A percentile compares a stretch with the other conserved stretches of the same genome.
Evolutionary conservation across 1,139 yeast species (phyloP).

Genomic region (Yamadazyma blattariae): DNA sequence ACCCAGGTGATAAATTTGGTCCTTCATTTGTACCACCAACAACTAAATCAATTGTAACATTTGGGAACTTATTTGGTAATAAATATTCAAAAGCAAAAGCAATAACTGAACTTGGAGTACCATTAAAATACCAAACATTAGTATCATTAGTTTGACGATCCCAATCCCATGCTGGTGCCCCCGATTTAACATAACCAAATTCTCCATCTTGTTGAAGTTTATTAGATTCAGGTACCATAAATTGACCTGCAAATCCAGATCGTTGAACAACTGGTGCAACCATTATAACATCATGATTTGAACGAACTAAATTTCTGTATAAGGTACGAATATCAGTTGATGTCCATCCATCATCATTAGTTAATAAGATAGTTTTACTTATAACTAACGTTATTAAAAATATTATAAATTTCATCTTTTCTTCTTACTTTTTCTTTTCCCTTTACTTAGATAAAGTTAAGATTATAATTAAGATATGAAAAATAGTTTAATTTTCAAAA

Average conservation of each 20-base stretch:
- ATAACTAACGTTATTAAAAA: background rate
- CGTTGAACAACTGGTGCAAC: conserved; percentile 33
- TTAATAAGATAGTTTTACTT: conserved; percentile 25
- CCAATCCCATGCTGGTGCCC: conserved; percentile 49
- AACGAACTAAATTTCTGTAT: conserved; percentile 25
- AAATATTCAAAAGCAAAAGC: conserved; percentile 40
- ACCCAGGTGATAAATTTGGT: conserved; percentile 34
- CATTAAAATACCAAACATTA: conserved; percentile 46
- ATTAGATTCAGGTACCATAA: conserved; percentile 23
- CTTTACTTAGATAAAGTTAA: too few species aligned
- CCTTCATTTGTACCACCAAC: conserved; percentile 50
- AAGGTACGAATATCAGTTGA: conserved; percentile 33
- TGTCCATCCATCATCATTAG: conserved; percentile 33
- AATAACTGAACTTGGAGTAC: conserved; percentile 43
- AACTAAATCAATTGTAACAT: conserved; percentile 37
- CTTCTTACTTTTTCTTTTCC: too few species aligned
- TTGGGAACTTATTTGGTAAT: conserved; percentile 30
- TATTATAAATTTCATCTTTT: background rate
- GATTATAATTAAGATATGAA: too few species aligned
- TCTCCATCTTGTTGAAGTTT: conserved; percentile 26
- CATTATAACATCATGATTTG: conserved; percentile 28
- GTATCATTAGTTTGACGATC: conserved; percentile 36
- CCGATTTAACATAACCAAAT: conserved; percentile 35
- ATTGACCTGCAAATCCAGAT: conserved; percentile 30
- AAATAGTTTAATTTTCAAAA: too few species aligned